Percentiles rank a stretch among this genome's conserved stretches.
Evolutionary conservation across 2,329 filamentous ascomycete species (phyloP).

Genomic region (Fusarium xylarioides): DNA sequence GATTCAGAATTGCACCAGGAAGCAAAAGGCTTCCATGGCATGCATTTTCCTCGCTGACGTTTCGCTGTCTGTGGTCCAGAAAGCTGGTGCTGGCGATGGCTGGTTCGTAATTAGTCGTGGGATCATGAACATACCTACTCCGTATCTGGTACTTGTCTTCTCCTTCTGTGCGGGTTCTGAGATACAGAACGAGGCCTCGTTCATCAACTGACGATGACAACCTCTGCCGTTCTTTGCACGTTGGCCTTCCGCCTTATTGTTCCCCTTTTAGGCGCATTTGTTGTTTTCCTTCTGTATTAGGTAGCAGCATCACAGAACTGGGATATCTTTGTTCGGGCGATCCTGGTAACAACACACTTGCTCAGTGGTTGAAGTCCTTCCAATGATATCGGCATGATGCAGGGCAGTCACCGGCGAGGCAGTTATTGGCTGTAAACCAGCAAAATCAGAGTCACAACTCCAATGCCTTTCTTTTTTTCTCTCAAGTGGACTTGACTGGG

Average conservation of each 20-base stretch:
- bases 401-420: not conserved
- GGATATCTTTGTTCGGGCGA: conserved; percentile 8
- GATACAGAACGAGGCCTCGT: not conserved
- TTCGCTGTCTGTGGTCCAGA: not conserved
- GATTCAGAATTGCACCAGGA: conserved; percentile 1
- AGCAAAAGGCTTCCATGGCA: not conserved
- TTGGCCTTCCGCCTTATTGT: not conserved
- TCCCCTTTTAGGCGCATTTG: not conserved
- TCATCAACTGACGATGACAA: not conserved
- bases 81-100: conserved; percentile 6
- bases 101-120: not conserved
- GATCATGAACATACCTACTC: not conserved
- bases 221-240: not conserved
- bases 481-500: conserved; percentile 6
- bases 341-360: conserved; percentile 12
- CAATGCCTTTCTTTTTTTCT: conserved; percentile 4
- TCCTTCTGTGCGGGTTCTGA: not conserved
- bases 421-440: conserved; percentile 26
- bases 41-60: conserved; percentile 6
- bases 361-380: conserved; percentile 8
- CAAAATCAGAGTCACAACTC: conserved; percentile 24
- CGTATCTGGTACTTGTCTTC: not conserved
- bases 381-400: conserved; percentile 24
- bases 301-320: conserved; percentile 32
- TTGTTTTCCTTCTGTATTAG: not conserved